Base-by-base conservation (phyloP, 352 stramenopile species). In the Globisporangium solare region DNA sequence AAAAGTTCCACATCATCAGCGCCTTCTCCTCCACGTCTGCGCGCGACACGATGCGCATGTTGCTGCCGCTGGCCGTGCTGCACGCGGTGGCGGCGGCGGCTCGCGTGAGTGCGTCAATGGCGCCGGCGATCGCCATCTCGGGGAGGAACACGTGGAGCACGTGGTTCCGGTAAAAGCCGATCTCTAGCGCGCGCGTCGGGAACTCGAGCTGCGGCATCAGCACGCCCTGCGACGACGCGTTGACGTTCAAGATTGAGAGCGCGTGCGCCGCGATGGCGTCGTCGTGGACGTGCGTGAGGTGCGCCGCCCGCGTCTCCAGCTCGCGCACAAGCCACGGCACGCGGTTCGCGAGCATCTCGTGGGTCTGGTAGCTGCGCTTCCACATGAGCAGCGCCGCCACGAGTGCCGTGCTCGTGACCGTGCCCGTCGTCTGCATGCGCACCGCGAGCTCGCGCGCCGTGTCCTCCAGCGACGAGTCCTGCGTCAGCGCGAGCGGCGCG, bases 131-230 rank as follows among this genome's bases (percentile, higher is more conserved):
- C 5, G 83, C 79, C 67, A 91, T 88, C 31, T 95, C 83, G 1
- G 70, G 76, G 6, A 93, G 43, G 35, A 96, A 94, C 46, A 89
- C 62, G 55, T 94, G 80, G 0, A 94, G 63, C 52, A 95, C 56
- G 40, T 94, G 83, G 56, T 96, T 96, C 5, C 87, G 82, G 61
- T 94, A 94, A 56, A 92, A 96, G 6, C 71, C 78, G 5, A 96
- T 54, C 51, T 89, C 77, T 2, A 96, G 64, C 35, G 85, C 76
- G 32, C 77, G 73, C 47, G 76, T 81, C 32, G 83, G 74, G 46
- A 79, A 86, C 48, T 79, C 60, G 11, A 88, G 54, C 12, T 88
- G 71, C 5, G 80, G 66, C n/a, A 57, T 32, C 13, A 90, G 54
- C 24, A 89, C 73, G n/a, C 63, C 57, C 12, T 73, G 71, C 1